Evolutionary conservation across 345 rosid species (phyloP), one percentile per base, ranked within the genome.

Genomic region (Trapa incisa): DNA sequence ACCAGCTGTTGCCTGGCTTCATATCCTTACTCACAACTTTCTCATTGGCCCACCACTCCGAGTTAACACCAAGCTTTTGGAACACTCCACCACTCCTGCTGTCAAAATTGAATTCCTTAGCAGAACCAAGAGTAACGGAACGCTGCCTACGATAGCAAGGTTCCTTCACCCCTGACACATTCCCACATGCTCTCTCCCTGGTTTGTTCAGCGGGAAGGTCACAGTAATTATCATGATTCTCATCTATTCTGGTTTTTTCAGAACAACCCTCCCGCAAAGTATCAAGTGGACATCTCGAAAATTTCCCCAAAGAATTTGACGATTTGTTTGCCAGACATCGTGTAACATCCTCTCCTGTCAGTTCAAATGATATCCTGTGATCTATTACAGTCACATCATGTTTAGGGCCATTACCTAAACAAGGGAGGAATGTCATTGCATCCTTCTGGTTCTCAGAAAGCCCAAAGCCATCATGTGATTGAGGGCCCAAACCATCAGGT

Each of bases 341-440:
- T 1, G 96, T 97, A 64, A 93, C 96, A 66, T 93, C 98, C 80
- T 93, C 98, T 5, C 98, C 98, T 10, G 91, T 90, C 71, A 93
- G 74, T 80, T 93, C 98, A 67, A 93, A 93, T 2, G 97, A 93
- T 45, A 93, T 96, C 78, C 98, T 84, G 73, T 87, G 96, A 72
- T 80, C 81, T 37, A 79, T 70, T 35, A 78, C 61, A 33, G 65
- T 70, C 32, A 79, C 93, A 6, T 79, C 78, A 32, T 54, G 75
- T 74, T 78, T 84, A 8, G 83, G 72, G 58, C 81, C 88, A 50
- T 80, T 82, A 36, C 70, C 81, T 0, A 78, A 80, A 64, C 77
- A 79, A 47, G 87, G 75, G 65, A 84, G 76, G 6, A 85, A 77
- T 68, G 81, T 83, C 1, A 78, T 81, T 66, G 84, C 81, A 29